These are phyloP conservation scores for Moesziomyces globuligerus DNA, from an alignment of 1,284 basidiomycete species.

Conservation along the genomic window DNA sequence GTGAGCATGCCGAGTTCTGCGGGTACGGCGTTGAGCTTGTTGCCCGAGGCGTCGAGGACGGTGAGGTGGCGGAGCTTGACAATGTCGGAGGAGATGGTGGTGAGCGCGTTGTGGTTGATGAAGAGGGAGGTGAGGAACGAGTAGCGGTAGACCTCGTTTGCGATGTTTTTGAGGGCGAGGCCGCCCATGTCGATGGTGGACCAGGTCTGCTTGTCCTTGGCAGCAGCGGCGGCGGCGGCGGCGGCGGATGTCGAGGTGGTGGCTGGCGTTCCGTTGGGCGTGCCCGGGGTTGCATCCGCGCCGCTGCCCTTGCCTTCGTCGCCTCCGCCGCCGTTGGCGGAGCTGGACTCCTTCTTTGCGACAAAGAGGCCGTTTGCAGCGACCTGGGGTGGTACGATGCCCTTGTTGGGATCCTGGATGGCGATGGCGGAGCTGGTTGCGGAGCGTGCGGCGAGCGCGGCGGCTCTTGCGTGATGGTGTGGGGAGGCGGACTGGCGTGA, in stretches of 20 bases:
- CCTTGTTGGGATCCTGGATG: constrained; percentile 70
- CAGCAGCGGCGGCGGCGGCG: neutral
- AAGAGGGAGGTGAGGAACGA: constrained; percentile 94
- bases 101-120: constrained; percentile 94
- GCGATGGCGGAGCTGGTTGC: constrained; percentile 69
- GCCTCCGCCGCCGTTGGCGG: constrained; percentile 39
- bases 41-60: constrained; percentile 90
- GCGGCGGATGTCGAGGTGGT: constrained; percentile 6
- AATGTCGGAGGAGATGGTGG: constrained; percentile 83
- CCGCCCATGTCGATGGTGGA: constrained; percentile 95
- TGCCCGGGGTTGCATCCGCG: constrained; percentile 12
- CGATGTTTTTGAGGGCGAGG: constrained; percentile 88
- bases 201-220: constrained; percentile 72
- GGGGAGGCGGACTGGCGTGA: constrained; percentile 71
- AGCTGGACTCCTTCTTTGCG: constrained; percentile 43
- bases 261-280: constrained; percentile 19
- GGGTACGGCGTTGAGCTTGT: constrained; percentile 82
- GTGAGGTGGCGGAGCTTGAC: constrained; percentile 85
- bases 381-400: constrained; percentile 61
- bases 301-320: constrained; percentile 31
- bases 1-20: constrained; percentile 91
- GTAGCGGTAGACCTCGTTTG: constrained; percentile 83
- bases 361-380: constrained; percentile 69
- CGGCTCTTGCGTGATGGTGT: constrained; percentile 73
- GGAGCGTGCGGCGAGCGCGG: constrained; percentile 72